Evolutionary conservation across 2,329 filamentous ascomycete species (phyloP), one percentile per base, ranked within the genome.

Genomic region (Plectosphaerella cucumerina): DNA sequence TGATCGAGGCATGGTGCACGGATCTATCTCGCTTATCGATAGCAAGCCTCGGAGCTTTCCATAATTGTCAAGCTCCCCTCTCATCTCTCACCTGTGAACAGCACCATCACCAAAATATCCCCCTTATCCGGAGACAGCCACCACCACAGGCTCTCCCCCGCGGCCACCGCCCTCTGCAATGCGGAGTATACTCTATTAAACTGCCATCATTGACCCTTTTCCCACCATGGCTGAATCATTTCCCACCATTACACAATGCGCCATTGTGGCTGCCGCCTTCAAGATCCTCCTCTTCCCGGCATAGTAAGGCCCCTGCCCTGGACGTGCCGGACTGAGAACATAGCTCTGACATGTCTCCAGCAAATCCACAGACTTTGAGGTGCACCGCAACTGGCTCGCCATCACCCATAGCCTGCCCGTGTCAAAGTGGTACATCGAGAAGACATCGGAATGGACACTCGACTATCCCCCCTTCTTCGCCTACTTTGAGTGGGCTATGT

Each of bases 391-490:
- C 75, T 99, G 94, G 94, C 84, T 99, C 39, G 94, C 94, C 56
- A 90, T 97, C 60, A 97, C 94, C 5, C 80, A 96, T 71, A 96
- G 89, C 55, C 79, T 97, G 18, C 89, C 93, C 3, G 72, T 92
- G 47, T 84, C 88, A 68, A 78, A 95, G 59, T 99, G 94, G 94
- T 99, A 99, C 72, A 92, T 87, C 65, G 94, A 99, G 77, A 87
- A 92, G 73, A 96, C 92, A 2, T 99, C 94, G 53, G 90, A 97
- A 90, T 99, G 94, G 94, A 99, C 94, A 0, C 86, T 99, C 64
- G 94, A 99, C 73, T 99, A 99, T 67, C 94, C 94, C 31, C 94
- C 94, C 8, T 97, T 97, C 73, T 99, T 99, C 65, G 94, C 94
- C 59, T 92, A 89, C 67, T 97, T 97, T 72, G 94, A 99, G 77